Evolutionary conservation across 2,329 filamentous ascomycete genomes (phyloP).

Genomic region (Exophiala viscosa): DNA sequence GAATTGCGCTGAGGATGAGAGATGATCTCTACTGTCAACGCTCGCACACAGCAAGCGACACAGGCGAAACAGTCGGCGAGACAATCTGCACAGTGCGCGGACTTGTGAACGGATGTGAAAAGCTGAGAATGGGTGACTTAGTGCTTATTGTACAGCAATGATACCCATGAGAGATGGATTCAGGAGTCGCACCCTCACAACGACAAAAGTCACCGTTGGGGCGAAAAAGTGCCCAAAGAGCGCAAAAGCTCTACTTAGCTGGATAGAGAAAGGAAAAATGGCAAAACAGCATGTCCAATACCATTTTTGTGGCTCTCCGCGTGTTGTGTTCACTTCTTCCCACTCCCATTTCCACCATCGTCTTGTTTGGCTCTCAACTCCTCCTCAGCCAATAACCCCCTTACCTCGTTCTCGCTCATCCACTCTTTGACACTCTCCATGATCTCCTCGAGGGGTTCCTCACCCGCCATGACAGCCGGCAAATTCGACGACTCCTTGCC

Average conservation of each 20-base stretch:
- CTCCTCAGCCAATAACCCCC: slow-evolving; percentile 63
- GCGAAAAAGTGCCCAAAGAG: no score
- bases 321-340: slow-evolving; percentile 11
- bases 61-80: no score
- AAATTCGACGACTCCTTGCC: slow-evolving; percentile 76
- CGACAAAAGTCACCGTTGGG: not conserved
- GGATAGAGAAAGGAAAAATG: no score
- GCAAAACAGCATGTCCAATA: not conserved
- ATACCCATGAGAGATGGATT: slow-evolving; percentile 16
- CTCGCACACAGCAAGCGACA: no score
- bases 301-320: not conserved
- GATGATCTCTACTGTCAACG: no score
- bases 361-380: slow-evolving; percentile 41
- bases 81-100: not conserved
- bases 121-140: no score
- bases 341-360: slow-evolving; percentile 4
- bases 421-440: slow-evolving; percentile 75
- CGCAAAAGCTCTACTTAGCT: no score
- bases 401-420: slow-evolving; percentile 71
- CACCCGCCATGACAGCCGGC: slow-evolving; percentile 73
- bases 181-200: slow-evolving; percentile 1
- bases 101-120: no score
- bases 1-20: no score
- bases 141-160: not conserved
- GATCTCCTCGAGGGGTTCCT: slow-evolving; percentile 66